Evolutionary conservation across 2,329 filamentous ascomycete species (phyloP).

Genomic region (Hypoxylon sp.): DNA sequence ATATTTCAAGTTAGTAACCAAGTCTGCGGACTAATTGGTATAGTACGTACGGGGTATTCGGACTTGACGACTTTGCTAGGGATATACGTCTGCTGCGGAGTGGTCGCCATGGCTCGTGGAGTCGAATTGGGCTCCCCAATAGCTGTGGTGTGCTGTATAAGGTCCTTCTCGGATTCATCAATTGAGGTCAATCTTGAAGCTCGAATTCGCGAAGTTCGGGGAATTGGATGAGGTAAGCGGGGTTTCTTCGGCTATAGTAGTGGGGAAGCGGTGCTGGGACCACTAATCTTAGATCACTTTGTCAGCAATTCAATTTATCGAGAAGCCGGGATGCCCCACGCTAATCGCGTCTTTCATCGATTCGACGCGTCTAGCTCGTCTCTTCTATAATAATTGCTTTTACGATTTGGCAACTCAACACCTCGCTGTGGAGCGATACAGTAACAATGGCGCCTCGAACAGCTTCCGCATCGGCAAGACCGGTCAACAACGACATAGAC

Average conservation of each 20-base stretch:
- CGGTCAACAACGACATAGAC: slow-evolving; percentile 77
- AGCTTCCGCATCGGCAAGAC: slow-evolving; percentile 48
- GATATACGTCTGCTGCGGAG: slow-evolving; percentile 66
- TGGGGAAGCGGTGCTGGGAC: slow-evolving; percentile 29
- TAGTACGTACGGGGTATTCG: slow-evolving; percentile 83
- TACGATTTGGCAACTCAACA: not conserved
- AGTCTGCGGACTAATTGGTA: slow-evolving; percentile 44
- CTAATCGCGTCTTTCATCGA: slow-evolving; percentile 37
- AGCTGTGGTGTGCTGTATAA: slow-evolving; percentile 38
- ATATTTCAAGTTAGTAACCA: slow-evolving; percentile 51
- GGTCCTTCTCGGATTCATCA: slow-evolving; percentile 33
- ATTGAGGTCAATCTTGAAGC: slow-evolving; percentile 46
- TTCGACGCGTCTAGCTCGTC: slow-evolving; percentile 34
- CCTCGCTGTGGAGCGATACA: not conserved
- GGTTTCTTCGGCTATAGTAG: slow-evolving; percentile 44
- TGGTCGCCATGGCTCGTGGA: slow-evolving; percentile 58
- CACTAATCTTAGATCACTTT: slow-evolving; percentile 36
- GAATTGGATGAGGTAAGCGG: slow-evolving; percentile 53
- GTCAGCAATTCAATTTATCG: slow-evolving; percentile 28
- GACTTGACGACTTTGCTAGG: slow-evolving; percentile 85
- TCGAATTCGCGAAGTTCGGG: slow-evolving; percentile 48
- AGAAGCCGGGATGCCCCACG: slow-evolving; percentile 33
- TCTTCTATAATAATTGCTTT: slow-evolving; percentile 14
- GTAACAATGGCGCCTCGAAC: slow-evolving; percentile 51
- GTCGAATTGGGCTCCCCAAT: slow-evolving; percentile 51